These are phyloP conservation scores for Tympanopsis confertula DNA, from an alignment of 2,329 filamentous ascomycete genomes.

Conservation along the genomic window DNA sequence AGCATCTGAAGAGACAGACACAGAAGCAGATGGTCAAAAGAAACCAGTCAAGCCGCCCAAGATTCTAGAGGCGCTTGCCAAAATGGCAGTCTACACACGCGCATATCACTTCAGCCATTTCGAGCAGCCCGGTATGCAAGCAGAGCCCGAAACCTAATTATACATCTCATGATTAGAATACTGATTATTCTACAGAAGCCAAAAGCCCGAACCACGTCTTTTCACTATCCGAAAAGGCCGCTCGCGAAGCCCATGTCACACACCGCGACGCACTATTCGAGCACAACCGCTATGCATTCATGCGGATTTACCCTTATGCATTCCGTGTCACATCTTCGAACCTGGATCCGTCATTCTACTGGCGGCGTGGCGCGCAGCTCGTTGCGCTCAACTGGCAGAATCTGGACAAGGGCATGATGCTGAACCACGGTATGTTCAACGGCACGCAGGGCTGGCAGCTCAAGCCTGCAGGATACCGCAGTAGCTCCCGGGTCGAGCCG, in stretches of 20 bases:
- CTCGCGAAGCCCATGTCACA: constrained; percentile 41
- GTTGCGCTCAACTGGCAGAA: constrained; percentile 60
- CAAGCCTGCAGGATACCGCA: constrained; percentile 46
- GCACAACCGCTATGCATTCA: constrained; percentile 49
- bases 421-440: constrained; percentile 56
- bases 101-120: constrained; percentile 47
- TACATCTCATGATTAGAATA: not conserved
- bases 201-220: constrained; percentile 50
- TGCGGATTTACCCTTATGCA: constrained; percentile 57
- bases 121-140: constrained; percentile 32
- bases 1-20: not conserved
- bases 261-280: constrained; percentile 38
- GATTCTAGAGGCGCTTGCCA: constrained; percentile 39
- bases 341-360: constrained; percentile 50
- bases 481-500: constrained; percentile 3
- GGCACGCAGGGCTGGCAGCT: constrained; percentile 48
- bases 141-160: not conserved
- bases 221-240: constrained; percentile 47
- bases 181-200: constrained; percentile 6
- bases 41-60: constrained; percentile 34
- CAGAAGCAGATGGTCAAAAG: constrained; percentile 21
- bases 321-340: constrained; percentile 53
- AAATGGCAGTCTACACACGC: constrained; percentile 45
- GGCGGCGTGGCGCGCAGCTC: constrained; percentile 53
- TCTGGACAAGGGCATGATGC: constrained; percentile 55